Evolutionary conservation across 2,329 filamentous ascomycete genomes (phyloP).

Genomic region (Didymella arachidicola): DNA sequence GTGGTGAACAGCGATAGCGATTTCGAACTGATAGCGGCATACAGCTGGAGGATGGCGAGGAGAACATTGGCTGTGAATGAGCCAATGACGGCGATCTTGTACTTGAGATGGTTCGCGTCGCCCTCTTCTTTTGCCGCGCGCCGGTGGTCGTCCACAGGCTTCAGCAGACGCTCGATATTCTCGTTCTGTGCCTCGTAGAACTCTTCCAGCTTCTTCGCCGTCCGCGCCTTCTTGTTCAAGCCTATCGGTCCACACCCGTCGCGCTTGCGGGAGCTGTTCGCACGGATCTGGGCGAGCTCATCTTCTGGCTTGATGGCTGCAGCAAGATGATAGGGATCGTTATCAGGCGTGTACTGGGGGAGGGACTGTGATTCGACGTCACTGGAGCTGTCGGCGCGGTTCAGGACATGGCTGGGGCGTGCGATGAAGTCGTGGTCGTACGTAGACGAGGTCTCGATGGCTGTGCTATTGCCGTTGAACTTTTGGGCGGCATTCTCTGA

Average conservation of each 20-base stretch:
- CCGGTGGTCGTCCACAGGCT: slow-evolving; percentile 90
- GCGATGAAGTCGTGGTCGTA: slow-evolving; percentile 48
- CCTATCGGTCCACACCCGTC: slow-evolving; percentile 59
- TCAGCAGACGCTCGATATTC: slow-evolving; percentile 89
- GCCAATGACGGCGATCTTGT: slow-evolving; percentile 71
- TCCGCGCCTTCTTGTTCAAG: slow-evolving; percentile 52
- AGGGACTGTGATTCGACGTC: slow-evolving; percentile 59
- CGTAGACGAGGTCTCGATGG: slow-evolving; percentile 46
- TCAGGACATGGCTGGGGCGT: slow-evolving; percentile 44
- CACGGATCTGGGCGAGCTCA: slow-evolving; percentile 79
- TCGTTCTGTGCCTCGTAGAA: slow-evolving; percentile 95
- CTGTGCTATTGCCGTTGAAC: slow-evolving; percentile 50
- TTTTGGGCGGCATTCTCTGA: slow-evolving; percentile 27
- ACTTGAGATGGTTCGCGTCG: slow-evolving; percentile 80
- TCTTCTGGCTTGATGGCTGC: slow-evolving; percentile 77
- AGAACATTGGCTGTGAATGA: slow-evolving; percentile 81
- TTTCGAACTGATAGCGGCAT: slow-evolving; percentile 83
- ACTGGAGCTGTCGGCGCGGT: slow-evolving; percentile 27
- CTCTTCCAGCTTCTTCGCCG: slow-evolving; percentile 68
- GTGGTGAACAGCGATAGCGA: slow-evolving; percentile 98
- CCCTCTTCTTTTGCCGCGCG: slow-evolving; percentile 81
- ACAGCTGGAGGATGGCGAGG: slow-evolving; percentile 83
- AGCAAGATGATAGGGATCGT: slow-evolving; percentile 83
- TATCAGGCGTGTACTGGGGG: slow-evolving; percentile 68
- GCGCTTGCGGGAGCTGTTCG: slow-evolving; percentile 82